A percentile compares a stretch with the other conserved stretches of the same genome.
Conservation (phyloP, 1,139 yeast species). For the Pneumocystis canis region DNA sequence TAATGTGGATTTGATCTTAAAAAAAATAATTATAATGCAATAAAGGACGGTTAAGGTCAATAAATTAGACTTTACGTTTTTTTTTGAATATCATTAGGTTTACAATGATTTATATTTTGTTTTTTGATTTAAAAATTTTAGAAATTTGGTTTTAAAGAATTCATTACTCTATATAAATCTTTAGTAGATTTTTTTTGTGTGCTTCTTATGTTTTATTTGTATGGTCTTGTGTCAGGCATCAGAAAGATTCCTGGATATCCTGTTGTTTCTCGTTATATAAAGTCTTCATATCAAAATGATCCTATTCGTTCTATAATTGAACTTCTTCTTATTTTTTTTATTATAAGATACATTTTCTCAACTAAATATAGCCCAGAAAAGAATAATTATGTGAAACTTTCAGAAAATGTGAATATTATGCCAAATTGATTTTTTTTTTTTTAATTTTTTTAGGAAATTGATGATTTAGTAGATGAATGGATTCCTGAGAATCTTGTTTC, state of each 20-base stretch:
- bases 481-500: conserved; percentile 68
- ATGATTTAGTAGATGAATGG: conserved; percentile 82
- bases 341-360: conserved; percentile 66
- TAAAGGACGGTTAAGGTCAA: too few relatives aligned
- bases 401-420: conserved; percentile 24
- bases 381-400: conserved; percentile 51
- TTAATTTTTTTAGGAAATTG: conserved; percentile 38
- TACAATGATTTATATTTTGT: neutral
- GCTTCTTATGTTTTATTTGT: neutral
- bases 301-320: conserved; percentile 83
- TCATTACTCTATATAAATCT: neutral
- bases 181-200: neutral
- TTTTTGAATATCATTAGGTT: neutral
- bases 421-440: neutral
- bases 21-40: too few relatives aligned
- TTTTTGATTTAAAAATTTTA: neutral
- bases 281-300: conserved; percentile 83
- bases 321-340: conserved; percentile 63
- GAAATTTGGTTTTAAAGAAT: neutral
- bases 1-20: too few relatives aligned
- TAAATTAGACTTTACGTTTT: neutral
- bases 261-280: conserved; percentile 58
- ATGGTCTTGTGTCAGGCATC: conserved; percentile 2
- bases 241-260: conserved; percentile 61
- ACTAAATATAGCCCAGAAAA: conserved; percentile 70